Conservation (phyloP, 139 green algal species). For the Chlamydomonas sphaeroides region DNA sequence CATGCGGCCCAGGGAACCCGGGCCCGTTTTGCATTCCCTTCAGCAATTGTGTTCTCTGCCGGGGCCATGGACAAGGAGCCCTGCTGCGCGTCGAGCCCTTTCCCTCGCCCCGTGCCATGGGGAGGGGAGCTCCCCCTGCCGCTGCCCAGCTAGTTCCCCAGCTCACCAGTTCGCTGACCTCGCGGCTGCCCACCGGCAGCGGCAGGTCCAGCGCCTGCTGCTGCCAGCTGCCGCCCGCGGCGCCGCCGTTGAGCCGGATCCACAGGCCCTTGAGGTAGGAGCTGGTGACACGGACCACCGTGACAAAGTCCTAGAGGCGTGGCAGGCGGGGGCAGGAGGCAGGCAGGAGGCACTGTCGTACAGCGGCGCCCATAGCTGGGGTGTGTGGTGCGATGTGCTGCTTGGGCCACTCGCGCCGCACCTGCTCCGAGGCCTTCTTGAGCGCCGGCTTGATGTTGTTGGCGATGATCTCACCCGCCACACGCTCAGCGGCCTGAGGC, state of each 20-base stretch:
- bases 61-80: too few relatives aligned
- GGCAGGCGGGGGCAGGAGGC: too few relatives aligned
- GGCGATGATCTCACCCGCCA: slow-evolving; percentile 80
- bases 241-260: slow-evolving; percentile 81
- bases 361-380: too few relatives aligned
- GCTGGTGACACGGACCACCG: slow-evolving; percentile 62
- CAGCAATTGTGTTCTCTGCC: too few relatives aligned
- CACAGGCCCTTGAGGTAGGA: slow-evolving; percentile 77
- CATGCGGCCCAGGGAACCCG: too few relatives aligned
- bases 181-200: slow-evolving; percentile 53
- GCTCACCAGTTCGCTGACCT: slow-evolving; percentile 61
- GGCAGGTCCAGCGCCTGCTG: slow-evolving; percentile 60
- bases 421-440: too few relatives aligned
- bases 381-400: too few relatives aligned
- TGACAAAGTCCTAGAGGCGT: slow-evolving; percentile 63
- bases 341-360: too few relatives aligned
- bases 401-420: too few relatives aligned
- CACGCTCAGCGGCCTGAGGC: slow-evolving; percentile 66
- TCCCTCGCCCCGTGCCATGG: too few relatives aligned
- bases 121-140: not conserved
- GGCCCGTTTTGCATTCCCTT: too few relatives aligned
- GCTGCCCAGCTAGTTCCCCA: not conserved
- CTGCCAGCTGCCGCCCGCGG: slow-evolving; percentile 15
- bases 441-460: slow-evolving; percentile 76
- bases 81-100: too few relatives aligned